phyloP scores from a whole-genome alignment of 306 rosid species.

The Cotoneaster glaucophyllus region DNA sequence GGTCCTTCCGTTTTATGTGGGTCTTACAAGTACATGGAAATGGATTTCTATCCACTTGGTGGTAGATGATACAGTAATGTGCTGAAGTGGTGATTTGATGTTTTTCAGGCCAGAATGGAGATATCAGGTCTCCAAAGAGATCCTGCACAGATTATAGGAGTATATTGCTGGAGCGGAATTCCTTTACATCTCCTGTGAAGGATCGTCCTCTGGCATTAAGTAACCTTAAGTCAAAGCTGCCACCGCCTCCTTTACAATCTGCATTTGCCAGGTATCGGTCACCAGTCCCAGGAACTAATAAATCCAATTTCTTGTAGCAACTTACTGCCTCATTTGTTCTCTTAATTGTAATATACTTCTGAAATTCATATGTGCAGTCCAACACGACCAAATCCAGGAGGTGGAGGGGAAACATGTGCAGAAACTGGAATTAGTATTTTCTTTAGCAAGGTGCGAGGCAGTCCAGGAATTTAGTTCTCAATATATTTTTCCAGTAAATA shows the following conservation, averaged over 20 bases:
- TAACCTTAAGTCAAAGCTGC: conserved; percentile 70
- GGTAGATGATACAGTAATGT: background rate
- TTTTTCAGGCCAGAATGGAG: conserved; percentile 81
- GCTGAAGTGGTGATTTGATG: conserved; percentile 7
- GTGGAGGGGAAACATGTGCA: conserved; percentile 99
- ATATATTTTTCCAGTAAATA: background rate
- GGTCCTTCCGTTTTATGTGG: background rate
- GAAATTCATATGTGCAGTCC: conserved; percentile 55
- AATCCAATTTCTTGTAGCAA: conserved; percentile 4
- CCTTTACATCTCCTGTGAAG: conserved; percentile 85
- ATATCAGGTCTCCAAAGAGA: conserved; percentile 81
- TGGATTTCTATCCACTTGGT: background rate
- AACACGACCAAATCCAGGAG: conserved; percentile 95
- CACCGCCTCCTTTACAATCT: conserved; percentile 88
- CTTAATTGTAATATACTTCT: conserved; percentile 1
- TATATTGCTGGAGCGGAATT: conserved; percentile 64
- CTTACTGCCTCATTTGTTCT: conserved; percentile 1
- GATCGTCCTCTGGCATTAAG: conserved; percentile 66
- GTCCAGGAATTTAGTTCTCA: background rate
- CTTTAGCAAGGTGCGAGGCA: conserved; percentile 69
- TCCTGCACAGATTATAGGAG: conserved; percentile 57
- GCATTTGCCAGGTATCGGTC: conserved; percentile 83
- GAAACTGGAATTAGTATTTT: conserved; percentile 90
- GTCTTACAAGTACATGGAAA: background rate
- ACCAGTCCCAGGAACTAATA: conserved; percentile 8